Evolutionary conservation across 495 filamentous ascomycete genomes (phyloP).

Genomic region (Penicillium flavigenum): DNA sequence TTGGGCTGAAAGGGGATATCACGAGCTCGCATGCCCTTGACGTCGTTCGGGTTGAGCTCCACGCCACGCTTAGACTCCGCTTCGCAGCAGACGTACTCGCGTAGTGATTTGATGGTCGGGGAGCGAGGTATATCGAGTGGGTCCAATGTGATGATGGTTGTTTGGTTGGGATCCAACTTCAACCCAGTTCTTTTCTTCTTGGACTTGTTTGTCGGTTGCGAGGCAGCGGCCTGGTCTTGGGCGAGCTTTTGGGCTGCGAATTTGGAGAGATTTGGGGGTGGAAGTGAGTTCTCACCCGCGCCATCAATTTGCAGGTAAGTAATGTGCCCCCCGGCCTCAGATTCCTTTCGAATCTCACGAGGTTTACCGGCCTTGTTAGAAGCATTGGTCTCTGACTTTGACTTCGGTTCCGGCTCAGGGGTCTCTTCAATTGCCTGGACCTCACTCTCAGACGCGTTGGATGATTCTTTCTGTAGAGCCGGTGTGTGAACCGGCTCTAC

Average conservation of each 20-base stretch:
- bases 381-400: background rate
- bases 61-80: conserved; percentile 65
- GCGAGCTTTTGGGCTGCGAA: conserved; percentile 3
- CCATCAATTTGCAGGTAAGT: conserved; percentile 31
- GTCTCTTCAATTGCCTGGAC: conserved; percentile 39
- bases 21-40: conserved; percentile 67
- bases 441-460: conserved; percentile 20
- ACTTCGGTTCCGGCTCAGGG: conserved; percentile 25
- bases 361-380: background rate
- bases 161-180: conserved; percentile 38
- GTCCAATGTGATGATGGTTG: conserved; percentile 85
- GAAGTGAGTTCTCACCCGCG: conserved; percentile 20
- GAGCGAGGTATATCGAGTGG: conserved; percentile 67
- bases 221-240: background rate
- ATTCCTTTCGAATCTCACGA: conserved; percentile 21
- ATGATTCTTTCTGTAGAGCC: conserved; percentile 13
- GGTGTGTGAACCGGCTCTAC: conserved; percentile 15
- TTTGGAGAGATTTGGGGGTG: conserved; percentile 16
- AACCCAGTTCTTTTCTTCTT: conserved; percentile 30
- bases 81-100: conserved; percentile 75
- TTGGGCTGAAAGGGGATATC: conserved; percentile 79
- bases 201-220: conserved; percentile 20
- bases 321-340: conserved; percentile 24
- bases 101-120: conserved; percentile 61
- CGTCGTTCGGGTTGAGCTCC: conserved; percentile 48